Evolutionary conservation across 768 basidiomycete species (phyloP).

Genomic region (Kwoniella bestiolae): DNA sequence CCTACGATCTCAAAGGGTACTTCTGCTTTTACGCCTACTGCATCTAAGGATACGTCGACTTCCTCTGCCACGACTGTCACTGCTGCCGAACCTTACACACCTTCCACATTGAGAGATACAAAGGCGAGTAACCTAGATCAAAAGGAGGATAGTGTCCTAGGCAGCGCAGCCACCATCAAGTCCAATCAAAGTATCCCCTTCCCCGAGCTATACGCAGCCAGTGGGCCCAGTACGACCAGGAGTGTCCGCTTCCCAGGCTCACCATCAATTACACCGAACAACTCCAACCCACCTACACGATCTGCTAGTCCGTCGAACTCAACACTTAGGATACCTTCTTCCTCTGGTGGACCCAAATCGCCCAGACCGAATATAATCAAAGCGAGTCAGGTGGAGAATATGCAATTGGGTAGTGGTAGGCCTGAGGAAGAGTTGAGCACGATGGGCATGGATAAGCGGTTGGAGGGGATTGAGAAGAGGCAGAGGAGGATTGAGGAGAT

Average conservation of each 20-base stretch:
- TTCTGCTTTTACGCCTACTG: neutral
- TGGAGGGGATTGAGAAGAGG: constrained; percentile 48
- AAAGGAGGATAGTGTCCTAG: constrained; percentile 1
- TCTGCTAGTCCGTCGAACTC: constrained; percentile 4
- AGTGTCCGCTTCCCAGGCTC: constrained; percentile 15
- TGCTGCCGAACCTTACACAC: too few species aligned
- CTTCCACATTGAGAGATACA: too few species aligned
- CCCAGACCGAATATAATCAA: constrained; percentile 31
- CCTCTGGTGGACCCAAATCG: constrained; percentile 16
- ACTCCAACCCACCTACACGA: constrained; percentile 3
- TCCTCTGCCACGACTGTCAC: too few species aligned
- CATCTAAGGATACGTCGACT: neutral
- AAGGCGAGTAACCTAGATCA: constrained; percentile 5
- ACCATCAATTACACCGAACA: neutral
- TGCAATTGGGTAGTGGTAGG: constrained; percentile 10
- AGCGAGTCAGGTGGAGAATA: constrained; percentile 36
- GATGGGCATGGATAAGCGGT: constrained; percentile 13
- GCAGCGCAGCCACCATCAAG: neutral
- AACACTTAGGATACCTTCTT: neutral
- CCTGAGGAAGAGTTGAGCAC: constrained; percentile 14
- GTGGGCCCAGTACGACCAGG: neutral
- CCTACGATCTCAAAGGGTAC: constrained; percentile 9
- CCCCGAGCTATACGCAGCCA: neutral
- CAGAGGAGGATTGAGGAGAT: constrained; percentile 51
- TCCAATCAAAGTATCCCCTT: constrained; percentile 8